Evolutionary conservation across 2,329 filamentous ascomycete genomes (phyloP).

Genomic region (Zalaria sp.): DNA sequence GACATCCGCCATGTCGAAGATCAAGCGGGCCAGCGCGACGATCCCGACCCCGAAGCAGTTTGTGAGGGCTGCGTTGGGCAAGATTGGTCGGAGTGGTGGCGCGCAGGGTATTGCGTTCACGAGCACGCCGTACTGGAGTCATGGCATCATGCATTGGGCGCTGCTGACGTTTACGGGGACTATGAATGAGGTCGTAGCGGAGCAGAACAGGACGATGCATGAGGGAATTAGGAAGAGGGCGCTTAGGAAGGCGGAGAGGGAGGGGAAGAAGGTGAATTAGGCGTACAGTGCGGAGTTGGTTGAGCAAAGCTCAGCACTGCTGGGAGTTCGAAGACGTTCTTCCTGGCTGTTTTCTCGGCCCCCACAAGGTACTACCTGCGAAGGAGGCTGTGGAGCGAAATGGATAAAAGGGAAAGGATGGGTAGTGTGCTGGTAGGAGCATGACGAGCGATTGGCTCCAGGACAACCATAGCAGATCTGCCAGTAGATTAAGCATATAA

Average conservation of each 20-base stretch:
- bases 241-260: constrained; percentile 68
- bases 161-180: constrained; percentile 48
- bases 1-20: constrained; percentile 93
- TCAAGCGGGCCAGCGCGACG: constrained; percentile 61
- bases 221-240: constrained; percentile 69
- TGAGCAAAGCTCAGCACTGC: too few species aligned
- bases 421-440: too few species aligned
- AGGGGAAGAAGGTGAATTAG: constrained; percentile 49
- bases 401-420: too few species aligned
- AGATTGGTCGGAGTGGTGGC: constrained; percentile 64
- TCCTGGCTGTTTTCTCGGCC: too few species aligned
- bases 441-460: too few species aligned
- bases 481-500: too few species aligned
- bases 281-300: too few species aligned
- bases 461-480: too few species aligned
- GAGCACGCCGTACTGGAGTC: constrained; percentile 86
- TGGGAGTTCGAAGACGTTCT: too few species aligned
- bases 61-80: constrained; percentile 62
- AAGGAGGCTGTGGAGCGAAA: too few species aligned
- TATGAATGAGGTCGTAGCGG: constrained; percentile 42
- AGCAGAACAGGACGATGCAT: constrained; percentile 59
- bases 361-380: too few species aligned
- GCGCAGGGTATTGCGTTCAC: constrained; percentile 70
- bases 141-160: constrained; percentile 77
- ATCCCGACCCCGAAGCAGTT: constrained; percentile 75